Percentiles rank a stretch among this genome's conserved stretches.
phyloP scores from a whole-genome alignment of 164 flowering plant genomes.

The Akebia trifoliata region DNA sequence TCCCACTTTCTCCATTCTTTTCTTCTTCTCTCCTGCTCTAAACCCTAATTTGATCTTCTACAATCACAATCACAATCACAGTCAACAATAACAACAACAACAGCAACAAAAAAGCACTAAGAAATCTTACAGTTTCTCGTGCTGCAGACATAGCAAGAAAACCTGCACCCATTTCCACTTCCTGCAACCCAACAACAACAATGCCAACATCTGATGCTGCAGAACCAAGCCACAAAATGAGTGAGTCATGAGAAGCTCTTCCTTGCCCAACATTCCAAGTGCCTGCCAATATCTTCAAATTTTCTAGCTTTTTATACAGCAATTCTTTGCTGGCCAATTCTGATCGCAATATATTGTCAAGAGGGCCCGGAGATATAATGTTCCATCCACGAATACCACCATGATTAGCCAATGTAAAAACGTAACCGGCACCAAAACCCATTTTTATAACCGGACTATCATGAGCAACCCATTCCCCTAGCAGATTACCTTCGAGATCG shows the following conservation, averaged over 20 bases:
- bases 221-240: conserved; percentile 84
- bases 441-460: conserved; percentile 67
- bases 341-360: conserved; percentile 61
- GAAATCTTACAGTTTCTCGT: conserved; percentile 77
- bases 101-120: neutral
- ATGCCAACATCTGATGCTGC: conserved; percentile 73
- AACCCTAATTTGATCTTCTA: too few relatives aligned
- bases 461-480: conserved; percentile 91
- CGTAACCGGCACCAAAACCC: conserved; percentile 56
- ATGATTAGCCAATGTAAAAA: conserved; percentile 85
- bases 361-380: conserved; percentile 70
- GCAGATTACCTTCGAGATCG: conserved; percentile 73
- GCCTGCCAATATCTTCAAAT: conserved; percentile 62
- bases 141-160: conserved; percentile 99
- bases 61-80: neutral
- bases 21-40: too few relatives aligned
- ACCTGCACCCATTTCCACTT: conserved; percentile 99
- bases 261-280: conserved; percentile 99
- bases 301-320: conserved; percentile 48
- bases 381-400: conserved; percentile 98
- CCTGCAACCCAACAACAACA: conserved; percentile 89
- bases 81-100: neutral
- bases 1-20: too few relatives aligned
- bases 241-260: conserved; percentile 74
- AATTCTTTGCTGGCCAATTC: conserved; percentile 60